These are phyloP conservation scores for Cercospora zeae-maydis DNA, from an alignment of 2,329 filamentous ascomycete genomes.

Conservation along the genomic window DNA sequence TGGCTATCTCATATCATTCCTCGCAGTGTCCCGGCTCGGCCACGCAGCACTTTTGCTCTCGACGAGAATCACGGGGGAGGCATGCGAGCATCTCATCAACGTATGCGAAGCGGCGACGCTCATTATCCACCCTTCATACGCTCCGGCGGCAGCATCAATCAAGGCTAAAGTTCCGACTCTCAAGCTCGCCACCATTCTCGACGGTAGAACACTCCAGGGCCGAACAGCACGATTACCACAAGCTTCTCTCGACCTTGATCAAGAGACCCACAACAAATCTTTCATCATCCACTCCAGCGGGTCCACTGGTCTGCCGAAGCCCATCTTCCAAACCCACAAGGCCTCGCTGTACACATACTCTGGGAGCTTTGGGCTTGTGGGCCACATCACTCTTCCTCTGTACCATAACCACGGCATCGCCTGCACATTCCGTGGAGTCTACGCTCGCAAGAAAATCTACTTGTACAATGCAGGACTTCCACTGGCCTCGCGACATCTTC, in stretches of 20 bases:
- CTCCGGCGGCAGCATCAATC: conserved; percentile 27
- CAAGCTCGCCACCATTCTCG: conserved; percentile 33
- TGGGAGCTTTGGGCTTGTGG: conserved; percentile 46
- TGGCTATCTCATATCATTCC: conserved; percentile 51
- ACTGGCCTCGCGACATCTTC: conserved; percentile 44
- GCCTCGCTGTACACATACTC: conserved; percentile 50
- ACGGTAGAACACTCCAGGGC: conserved; percentile 5
- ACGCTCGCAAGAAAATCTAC: conserved; percentile 49
- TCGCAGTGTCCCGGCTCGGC: conserved; percentile 54
- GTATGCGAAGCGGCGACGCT: conserved; percentile 36
- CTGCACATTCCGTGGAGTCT: conserved; percentile 53
- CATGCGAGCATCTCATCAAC: conserved; percentile 47
- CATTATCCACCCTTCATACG: conserved; percentile 24
- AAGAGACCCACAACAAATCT: conserved; percentile 33
- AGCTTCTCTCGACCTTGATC: conserved; percentile 27
- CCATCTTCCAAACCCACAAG: conserved; percentile 57
- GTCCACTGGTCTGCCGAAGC: conserved; percentile 59
- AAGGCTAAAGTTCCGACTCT: conserved; percentile 22
- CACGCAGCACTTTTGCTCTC: conserved; percentile 54
- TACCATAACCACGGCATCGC: conserved; percentile 60
- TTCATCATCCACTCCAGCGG: conserved; percentile 51
- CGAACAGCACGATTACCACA: neutral
- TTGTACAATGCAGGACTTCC: conserved; percentile 56
- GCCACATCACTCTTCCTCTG: conserved; percentile 56
- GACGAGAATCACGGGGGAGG: conserved; percentile 49